Conservation (phyloP, 1,284 basidiomycete species). For the Tilletia setariae region DNA sequence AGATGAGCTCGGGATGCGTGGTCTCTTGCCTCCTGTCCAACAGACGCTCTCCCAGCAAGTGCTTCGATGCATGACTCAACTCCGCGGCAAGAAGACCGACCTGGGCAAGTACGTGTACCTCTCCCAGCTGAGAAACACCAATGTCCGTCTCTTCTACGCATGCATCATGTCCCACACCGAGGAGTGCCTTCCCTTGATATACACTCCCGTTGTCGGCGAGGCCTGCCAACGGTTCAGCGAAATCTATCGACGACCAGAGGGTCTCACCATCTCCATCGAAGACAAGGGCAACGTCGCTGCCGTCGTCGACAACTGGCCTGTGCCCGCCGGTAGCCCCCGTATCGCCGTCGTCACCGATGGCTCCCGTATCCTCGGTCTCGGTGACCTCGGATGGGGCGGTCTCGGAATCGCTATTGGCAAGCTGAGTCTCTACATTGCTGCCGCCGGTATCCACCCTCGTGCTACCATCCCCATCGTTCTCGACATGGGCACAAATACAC, state of each 20-base stretch:
- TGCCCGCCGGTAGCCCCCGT: conserved; percentile 52
- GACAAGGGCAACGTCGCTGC: conserved; percentile 75
- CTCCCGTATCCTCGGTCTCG: conserved; percentile 86
- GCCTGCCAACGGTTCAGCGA: conserved; percentile 64
- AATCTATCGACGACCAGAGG: conserved; percentile 64
- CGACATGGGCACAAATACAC: conserved; percentile 74
- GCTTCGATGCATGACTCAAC: conserved; percentile 65
- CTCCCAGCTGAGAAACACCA: conserved; percentile 68
- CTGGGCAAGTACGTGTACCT: conserved; percentile 82
- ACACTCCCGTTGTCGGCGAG: conserved; percentile 88
- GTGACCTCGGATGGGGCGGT: conserved; percentile 68
- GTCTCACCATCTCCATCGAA: conserved; percentile 47
- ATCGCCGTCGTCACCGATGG: conserved; percentile 66
- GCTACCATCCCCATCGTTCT: conserved; percentile 78
- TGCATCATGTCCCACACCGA: conserved; percentile 63
- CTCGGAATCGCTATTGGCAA: conserved; percentile 94
- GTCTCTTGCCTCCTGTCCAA: conserved; percentile 66
- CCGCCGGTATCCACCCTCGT: conserved; percentile 78
- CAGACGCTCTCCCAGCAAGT: conserved; percentile 61
- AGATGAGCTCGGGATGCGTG: conserved; percentile 67
- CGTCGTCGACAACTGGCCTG: conserved; percentile 74
- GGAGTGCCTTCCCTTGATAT: conserved; percentile 65
- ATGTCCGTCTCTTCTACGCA: conserved; percentile 70
- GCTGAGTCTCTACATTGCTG: conserved; percentile 83
- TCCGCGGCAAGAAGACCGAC: conserved; percentile 67